Conservation (phyloP, 257 asterid genomes). For the Anisodus acutangulus region DNA sequence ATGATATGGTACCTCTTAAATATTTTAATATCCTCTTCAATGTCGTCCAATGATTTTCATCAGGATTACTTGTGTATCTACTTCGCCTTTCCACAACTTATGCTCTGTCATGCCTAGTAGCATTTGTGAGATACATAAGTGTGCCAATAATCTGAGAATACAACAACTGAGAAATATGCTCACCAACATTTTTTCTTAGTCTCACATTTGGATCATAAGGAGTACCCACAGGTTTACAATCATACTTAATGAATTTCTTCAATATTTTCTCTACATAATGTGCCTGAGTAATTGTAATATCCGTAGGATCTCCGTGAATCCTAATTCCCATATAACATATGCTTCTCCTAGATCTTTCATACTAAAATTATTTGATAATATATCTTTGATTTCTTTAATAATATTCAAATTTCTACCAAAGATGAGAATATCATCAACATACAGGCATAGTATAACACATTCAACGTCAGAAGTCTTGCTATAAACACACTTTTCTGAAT, state of each 20-base stretch:
- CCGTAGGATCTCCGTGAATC: not conserved
- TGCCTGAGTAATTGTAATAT: not conserved
- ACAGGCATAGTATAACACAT: not conserved
- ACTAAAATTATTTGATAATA: not conserved
- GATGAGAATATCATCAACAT: conserved; percentile 9
- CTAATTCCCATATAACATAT: not conserved
- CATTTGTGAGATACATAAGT: not conserved
- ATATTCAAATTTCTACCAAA: not conserved
- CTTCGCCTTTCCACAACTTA: not conserved
- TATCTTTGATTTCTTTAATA: not conserved
- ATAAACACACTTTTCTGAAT: too few relatives aligned
- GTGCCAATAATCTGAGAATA: not conserved
- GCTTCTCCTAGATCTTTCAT: conserved; percentile 19
- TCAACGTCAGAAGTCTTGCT: too few relatives aligned
- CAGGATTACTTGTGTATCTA: not conserved
- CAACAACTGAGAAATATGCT: not conserved
- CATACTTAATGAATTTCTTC: not conserved
- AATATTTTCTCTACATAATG: not conserved
- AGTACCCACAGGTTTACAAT: not conserved
- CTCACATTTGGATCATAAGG: not conserved
- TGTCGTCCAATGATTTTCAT: not conserved
- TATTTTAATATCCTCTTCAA: not conserved
- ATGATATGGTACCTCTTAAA: not conserved
- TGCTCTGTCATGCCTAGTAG: not conserved
- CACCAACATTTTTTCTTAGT: not conserved